phyloP scores from a whole-genome alignment of 2,329 filamentous ascomycete genomes.

The Orbilia ellipsospora region DNA sequence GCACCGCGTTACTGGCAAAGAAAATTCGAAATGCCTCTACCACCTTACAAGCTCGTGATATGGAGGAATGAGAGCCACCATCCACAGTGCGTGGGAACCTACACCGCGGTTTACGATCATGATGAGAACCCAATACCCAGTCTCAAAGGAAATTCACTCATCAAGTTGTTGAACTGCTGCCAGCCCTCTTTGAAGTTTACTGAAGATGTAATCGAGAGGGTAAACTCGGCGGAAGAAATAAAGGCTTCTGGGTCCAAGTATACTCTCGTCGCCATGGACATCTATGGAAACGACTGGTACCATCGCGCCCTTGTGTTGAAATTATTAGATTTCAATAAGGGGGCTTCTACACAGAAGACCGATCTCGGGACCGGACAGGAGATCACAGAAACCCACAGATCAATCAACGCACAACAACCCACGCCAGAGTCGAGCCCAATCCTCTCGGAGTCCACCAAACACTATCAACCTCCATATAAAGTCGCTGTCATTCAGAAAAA shows the following conservation, averaged over 20 bases:
- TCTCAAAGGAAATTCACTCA: not conserved
- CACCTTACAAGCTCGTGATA: not conserved
- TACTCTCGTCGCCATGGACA: not conserved
- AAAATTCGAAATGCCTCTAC: conserved; percentile 2
- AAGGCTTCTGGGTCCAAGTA: not conserved
- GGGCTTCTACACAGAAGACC: not conserved
- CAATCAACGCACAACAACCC: too few species aligned
- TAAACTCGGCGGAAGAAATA: not conserved
- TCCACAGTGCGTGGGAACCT: too few species aligned
- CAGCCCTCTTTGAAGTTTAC: not conserved
- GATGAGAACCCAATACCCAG: not conserved
- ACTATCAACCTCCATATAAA: not conserved
- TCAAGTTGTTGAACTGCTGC: not conserved
- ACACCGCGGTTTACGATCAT: not conserved
- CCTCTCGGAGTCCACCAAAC: not conserved
- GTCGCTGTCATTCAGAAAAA: not conserved
- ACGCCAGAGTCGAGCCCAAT: too few species aligned
- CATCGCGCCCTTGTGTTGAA: not conserved
- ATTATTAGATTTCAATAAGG: not conserved
- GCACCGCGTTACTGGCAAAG: too few species aligned
- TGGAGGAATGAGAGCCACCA: too few species aligned
- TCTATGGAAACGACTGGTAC: not conserved
- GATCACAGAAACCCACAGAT: not conserved
- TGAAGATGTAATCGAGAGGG: not conserved
- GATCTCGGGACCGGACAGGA: too few species aligned